These are phyloP conservation scores for Stereocaulon alpinum DNA, from an alignment of 495 filamentous ascomycete species.

Conservation along the genomic window DNA sequence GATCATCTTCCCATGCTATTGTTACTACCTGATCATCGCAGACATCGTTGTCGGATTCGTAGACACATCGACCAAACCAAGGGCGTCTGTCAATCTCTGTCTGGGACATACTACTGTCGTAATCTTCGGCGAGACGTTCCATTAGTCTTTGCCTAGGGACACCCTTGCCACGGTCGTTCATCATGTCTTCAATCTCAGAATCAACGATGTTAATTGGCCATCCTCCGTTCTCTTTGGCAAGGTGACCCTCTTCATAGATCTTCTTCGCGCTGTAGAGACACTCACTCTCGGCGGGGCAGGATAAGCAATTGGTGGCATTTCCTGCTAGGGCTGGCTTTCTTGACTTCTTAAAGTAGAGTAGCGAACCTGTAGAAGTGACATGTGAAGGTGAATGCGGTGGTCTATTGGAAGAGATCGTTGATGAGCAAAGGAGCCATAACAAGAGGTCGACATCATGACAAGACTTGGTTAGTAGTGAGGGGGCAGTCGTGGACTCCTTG, in stretches of 20 bases:
- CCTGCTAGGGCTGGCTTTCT: slow-evolving; percentile 69
- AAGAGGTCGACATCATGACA: slow-evolving; percentile 91
- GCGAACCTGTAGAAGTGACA: slow-evolving; percentile 60
- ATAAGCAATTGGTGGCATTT: slow-evolving; percentile 75
- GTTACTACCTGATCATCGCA: slow-evolving; percentile 87
- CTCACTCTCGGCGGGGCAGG: slow-evolving; percentile 57
- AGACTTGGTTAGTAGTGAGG: slow-evolving; percentile 81
- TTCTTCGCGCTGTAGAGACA: slow-evolving; percentile 78
- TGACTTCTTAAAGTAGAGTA: slow-evolving; percentile 59
- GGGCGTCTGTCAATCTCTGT: slow-evolving; percentile 47
- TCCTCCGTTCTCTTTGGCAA: slow-evolving; percentile 47
- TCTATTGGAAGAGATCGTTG: slow-evolving; percentile 31
- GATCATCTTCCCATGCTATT: slow-evolving; percentile 70
- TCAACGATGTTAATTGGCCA: slow-evolving; percentile 87
- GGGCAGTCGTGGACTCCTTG: slow-evolving; percentile 53
- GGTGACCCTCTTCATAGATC: slow-evolving; percentile 56
- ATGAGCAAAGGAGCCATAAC: slow-evolving; percentile 74
- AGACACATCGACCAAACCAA: slow-evolving; percentile 94
- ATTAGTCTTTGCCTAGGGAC: slow-evolving; percentile 30
- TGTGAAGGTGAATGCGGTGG: slow-evolving; percentile 62
- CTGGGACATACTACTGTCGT: slow-evolving; percentile 42
- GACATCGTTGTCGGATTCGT: slow-evolving; percentile 81
- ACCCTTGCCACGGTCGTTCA: slow-evolving; percentile 19
- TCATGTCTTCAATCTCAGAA: slow-evolving; percentile 77
- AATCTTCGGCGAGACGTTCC: slow-evolving; percentile 52